Evolutionary conservation across 2,329 filamentous ascomycete genomes (phyloP), one percentile per base, ranked within the genome.

Genomic region (Aspergillus unguis): DNA sequence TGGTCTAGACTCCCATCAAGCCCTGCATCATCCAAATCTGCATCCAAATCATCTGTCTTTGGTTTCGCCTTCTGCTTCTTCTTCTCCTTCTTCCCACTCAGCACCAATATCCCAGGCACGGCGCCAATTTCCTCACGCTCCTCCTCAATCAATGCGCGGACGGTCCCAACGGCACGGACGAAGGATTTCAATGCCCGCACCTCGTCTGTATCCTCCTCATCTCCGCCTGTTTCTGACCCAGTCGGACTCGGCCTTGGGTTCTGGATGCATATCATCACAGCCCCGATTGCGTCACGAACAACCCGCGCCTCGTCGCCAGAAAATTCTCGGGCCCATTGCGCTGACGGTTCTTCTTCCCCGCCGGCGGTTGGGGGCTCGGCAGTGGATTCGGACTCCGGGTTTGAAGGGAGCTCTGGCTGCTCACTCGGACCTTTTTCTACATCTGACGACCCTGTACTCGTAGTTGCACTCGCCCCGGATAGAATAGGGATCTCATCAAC

Each of bases 271-370:
- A 77, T 59, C 2, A 76, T 54, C 7, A 77, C 57, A 0, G 73
- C 75, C 1, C 75, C 75, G 26, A 77, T 70, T 0, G 73, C 75
- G 31, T 74, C 70, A 33, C 75, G 68, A 4, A 77, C 75, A 55
- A 76, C 71, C 5, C 62, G 63, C 0, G 75, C 75, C 47, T 74
- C 73, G 0, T 64, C 45, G 36, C 69, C 67, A 1, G 74, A 67
- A 60, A 77, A 77, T 28, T 73, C 70, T 0, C 59, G 59, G 43
- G 66, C 68, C 75, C 75, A 77, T 61, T 66, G 59, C 5, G 43
- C 17, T 27, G 60, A 48, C 5, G 58, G 50, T 23, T 58, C 53
- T 23, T 48, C 44, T 35, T 37, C 32, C 11, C 11, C 55, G 43
- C 25, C 26, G 17, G 17, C 17, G 17, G 17, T 17, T 17, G 1